phyloP scores from a whole-genome alignment of 2,329 filamentous ascomycete genomes.

The Myotisia sp. region DNA sequence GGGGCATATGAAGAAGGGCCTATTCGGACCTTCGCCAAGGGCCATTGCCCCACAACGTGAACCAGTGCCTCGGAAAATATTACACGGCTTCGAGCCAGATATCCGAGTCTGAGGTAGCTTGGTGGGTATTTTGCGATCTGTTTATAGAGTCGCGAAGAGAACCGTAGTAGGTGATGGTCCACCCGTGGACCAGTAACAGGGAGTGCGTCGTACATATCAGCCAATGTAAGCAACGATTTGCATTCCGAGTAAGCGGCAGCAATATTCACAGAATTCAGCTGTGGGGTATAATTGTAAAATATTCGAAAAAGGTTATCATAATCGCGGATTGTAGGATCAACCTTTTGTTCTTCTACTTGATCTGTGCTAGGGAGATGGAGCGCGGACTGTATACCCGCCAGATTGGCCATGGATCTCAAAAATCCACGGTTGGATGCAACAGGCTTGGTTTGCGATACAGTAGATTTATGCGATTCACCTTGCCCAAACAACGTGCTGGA shows the following conservation, averaged over 20 bases:
- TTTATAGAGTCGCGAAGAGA: constrained; percentile 81
- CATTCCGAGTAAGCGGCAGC: constrained; percentile 87
- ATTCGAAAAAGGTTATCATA: constrained; percentile 93
- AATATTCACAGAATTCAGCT: constrained; percentile 74
- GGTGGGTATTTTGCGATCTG: constrained; percentile 94
- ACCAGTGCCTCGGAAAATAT: constrained; percentile 80
- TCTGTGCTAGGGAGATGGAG: constrained; percentile 35
- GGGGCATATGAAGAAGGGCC: constrained; percentile 38
- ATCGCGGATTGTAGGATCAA: constrained; percentile 65
- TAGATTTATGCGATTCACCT: constrained; percentile 22
- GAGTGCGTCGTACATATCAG: constrained; percentile 90
- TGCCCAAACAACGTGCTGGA: constrained; percentile 44
- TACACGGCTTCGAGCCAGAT: constrained; percentile 66
- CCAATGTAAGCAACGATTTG: constrained; percentile 73
- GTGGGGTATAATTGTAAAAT: constrained; percentile 84
- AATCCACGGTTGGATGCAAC: constrained; percentile 52
- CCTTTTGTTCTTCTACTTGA: constrained; percentile 44
- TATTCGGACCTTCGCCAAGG: constrained; percentile 61
- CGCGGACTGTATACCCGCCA: constrained; percentile 44
- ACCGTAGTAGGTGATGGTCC: constrained; percentile 85
- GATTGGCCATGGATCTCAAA: constrained; percentile 76
- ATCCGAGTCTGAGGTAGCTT: constrained; percentile 79
- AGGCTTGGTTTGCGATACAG: constrained; percentile 48
- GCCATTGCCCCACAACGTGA: constrained; percentile 92
- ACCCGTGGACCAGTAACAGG: constrained; percentile 76